A percentile compares a stretch with the other conserved stretches of the same genome.
Conservation (phyloP, 306 rosid genomes). For the Parietaria judaica region DNA sequence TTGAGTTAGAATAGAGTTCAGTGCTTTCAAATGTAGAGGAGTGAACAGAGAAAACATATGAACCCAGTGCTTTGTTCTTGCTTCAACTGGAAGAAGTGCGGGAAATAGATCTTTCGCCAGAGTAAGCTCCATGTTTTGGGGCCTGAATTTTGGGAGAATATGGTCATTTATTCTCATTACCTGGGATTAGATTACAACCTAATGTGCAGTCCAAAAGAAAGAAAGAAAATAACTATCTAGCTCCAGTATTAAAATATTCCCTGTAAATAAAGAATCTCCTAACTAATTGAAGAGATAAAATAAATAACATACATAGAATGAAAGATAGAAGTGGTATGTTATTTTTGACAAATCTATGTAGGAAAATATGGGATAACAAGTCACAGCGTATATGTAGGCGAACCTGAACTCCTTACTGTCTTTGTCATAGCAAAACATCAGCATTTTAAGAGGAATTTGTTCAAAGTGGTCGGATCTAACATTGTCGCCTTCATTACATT, state of each 20-base stretch:
- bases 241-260: too few relatives aligned
- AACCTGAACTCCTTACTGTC: conserved; percentile 90
- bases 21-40: conserved; percentile 55
- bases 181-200: too few relatives aligned
- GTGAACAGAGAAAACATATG: conserved; percentile 67
- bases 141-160: conserved; percentile 23
- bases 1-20: conserved; percentile 55
- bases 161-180: too few relatives aligned
- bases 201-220: too few relatives aligned
- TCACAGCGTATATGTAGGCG: conserved; percentile 22
- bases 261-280: too few relatives aligned
- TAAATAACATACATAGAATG: too few relatives aligned
- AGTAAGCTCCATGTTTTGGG: conserved; percentile 72
- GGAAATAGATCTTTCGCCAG: conserved; percentile 73
- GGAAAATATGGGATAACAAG: conserved; percentile 21
- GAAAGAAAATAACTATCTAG: too few relatives aligned
- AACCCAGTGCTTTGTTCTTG: conserved; percentile 86
- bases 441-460: conserved; percentile 72
- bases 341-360: background rate
- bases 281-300: too few relatives aligned
- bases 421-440: conserved; percentile 86
- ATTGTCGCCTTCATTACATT: conserved; percentile 62
- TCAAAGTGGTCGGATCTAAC: conserved; percentile 49
- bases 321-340: too few relatives aligned
- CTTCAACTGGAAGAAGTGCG: conserved; percentile 42